phyloP scores from a whole-genome alignment of 2,329 filamentous ascomycete species.

The Hypomyces perniciosus region DNA sequence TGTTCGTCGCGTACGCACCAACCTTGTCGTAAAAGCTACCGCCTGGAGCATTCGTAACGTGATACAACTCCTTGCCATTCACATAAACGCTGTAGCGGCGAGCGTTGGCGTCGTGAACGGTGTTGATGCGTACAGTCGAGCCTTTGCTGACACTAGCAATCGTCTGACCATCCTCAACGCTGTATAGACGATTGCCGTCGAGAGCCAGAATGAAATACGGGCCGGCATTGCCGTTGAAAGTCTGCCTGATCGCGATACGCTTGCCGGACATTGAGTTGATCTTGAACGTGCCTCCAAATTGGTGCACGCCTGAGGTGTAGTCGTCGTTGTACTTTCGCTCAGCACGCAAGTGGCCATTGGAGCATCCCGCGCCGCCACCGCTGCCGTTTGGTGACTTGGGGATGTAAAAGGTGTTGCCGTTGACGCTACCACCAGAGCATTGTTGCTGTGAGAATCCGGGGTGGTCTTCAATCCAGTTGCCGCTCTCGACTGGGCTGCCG shows the following conservation, averaged over 20 bases:
- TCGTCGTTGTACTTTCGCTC: constrained; percentile 18
- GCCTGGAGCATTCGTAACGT: constrained; percentile 16
- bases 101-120: constrained; percentile 17
- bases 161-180: constrained; percentile 17
- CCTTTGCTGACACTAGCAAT: constrained; percentile 18
- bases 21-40: constrained; percentile 23
- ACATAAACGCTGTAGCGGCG: constrained; percentile 20
- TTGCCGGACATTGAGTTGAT: constrained; percentile 19
- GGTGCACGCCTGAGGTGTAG: constrained; percentile 16
- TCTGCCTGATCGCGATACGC: constrained; percentile 21
- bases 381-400: constrained; percentile 16
- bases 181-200: constrained; percentile 17
- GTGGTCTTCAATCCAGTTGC: constrained; percentile 11
- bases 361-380: constrained; percentile 16
- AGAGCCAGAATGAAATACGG: constrained; percentile 20
- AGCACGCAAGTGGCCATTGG: constrained; percentile 19
- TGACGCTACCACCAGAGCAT: constrained; percentile 17
- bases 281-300: constrained; percentile 20
- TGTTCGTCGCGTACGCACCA: constrained; percentile 21
- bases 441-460: constrained; percentile 11
- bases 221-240: constrained; percentile 18
- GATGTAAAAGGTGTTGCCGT: constrained; percentile 15
- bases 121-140: constrained; percentile 19
- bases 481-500: constrained; percentile 14
- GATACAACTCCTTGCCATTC: constrained; percentile 17